Base-by-base conservation (phyloP, 495 filamentous ascomycete species). In the Astrothelium subdiscretum region DNA sequence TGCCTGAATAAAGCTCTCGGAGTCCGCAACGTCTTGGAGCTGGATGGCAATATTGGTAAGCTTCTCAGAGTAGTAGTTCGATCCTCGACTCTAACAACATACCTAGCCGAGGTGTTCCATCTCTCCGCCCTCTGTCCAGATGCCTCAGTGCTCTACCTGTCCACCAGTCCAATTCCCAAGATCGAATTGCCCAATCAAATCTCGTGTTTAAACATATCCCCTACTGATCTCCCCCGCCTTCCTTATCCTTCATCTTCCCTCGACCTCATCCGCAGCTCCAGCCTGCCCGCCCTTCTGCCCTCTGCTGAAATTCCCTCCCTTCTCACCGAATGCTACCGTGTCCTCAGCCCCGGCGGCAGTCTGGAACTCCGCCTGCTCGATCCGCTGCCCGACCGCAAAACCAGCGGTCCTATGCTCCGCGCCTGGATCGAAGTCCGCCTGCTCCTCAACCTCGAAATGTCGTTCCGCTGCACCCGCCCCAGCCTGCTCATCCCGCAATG, bases 351-450 rank as follows among this genome's bases (percentile, higher is more conserved):
- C 4, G 68, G 68, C 18, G 70, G 70, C n/a, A 52, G 64, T 54
- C 64, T 72, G 1, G 68, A 70, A 52, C 64, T 72, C 24, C 60
- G 70, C 24, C 62, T 70, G 51, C 67, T 72, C 62, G 68, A 72
- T 44, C 62, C 70, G 12, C 40, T 64, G 27, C 70, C 70, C 3
- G 64, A 67, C 6, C 64, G 68, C 1, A 59, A 61, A 13, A 70
- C 68, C 3, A 59, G 66, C 24, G 70, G 70, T 4, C 70, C 70
- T 1, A 59, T 61, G 35, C 62, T 72, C 57, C 61, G 61, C 18
- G 61, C 60, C 6, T 72, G 70, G 70, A 60, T 70, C 27, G 70
- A 72, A 31, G 70, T 68, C 54, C 40, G 66, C 13, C 40, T 71
- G 0, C 62, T 62, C 0, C 32, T 67, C 22, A 67, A 67, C 32